Evolutionary conservation across 345 rosid genomes (phyloP).

Genomic region (Linum tenue): DNA sequence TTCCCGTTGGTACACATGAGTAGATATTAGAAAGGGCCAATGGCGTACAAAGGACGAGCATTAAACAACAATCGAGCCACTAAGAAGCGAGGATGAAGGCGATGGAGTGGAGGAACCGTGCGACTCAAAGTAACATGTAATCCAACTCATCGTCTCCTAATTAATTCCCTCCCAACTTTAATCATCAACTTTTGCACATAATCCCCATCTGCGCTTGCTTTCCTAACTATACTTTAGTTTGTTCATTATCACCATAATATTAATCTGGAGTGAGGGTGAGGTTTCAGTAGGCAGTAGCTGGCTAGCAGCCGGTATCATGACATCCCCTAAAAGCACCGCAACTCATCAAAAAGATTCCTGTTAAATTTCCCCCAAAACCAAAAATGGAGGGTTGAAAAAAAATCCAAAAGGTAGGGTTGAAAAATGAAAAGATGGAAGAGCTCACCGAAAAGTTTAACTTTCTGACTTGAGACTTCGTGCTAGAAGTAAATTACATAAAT

Average conservation of each 20-base stretch:
- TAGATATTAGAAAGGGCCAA: too few species aligned
- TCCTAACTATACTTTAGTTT: background rate
- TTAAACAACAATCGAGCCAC: too few species aligned
- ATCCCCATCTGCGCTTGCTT: background rate
- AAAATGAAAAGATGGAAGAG: slow-evolving; percentile 9
- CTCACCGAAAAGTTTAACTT: slow-evolving; percentile 56
- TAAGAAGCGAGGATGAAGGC: too few species aligned
- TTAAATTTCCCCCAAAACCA: slow-evolving; percentile 20
- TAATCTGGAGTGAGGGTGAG: slow-evolving; percentile 14
- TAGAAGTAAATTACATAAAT: too few species aligned
- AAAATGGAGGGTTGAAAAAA: slow-evolving; percentile 10
- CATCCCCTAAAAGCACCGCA: slow-evolving; percentile 44
- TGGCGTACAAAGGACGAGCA: too few species aligned
- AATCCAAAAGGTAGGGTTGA: slow-evolving; percentile 9
- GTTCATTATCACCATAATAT: background rate
- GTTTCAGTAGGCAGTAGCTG: slow-evolving; percentile 18
- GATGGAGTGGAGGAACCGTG: too few species aligned
- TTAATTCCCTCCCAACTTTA: slow-evolving; percentile 11
- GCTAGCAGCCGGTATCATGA: slow-evolving; percentile 40
- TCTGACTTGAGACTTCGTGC: slow-evolving; percentile 34
- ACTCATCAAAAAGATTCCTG: slow-evolving; percentile 42
- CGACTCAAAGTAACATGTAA: slow-evolving; percentile 10
- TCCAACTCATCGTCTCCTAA: slow-evolving; percentile 27
- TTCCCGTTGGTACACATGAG: too few species aligned
- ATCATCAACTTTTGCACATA: slow-evolving; percentile 23